Evolutionary conservation across 2,329 filamentous ascomycete species (phyloP), one percentile per base, ranked within the genome.

Genomic region (Talaromyces sp.): DNA sequence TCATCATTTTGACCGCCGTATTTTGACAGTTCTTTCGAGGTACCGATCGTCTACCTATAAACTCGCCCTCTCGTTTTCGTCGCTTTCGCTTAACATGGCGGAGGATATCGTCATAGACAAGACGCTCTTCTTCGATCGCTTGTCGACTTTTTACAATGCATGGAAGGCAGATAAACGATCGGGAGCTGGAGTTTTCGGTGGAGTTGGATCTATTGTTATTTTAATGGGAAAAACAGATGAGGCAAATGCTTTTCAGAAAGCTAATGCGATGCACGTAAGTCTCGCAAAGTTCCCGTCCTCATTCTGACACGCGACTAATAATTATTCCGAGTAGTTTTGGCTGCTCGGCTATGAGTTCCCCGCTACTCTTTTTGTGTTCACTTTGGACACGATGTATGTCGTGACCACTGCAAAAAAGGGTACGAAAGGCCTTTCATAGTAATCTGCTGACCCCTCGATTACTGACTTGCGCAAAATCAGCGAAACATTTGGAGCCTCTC

Each of bases 321-420:
- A 41, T 31, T 39, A 39, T 33, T 35, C 43, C 54, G 67, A 48
- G 70, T 67, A 97, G 93, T 96, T 98, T 80, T 99, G 96, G 96
- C 85, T 99, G 63, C 87, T 99, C 68, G 95, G 95, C 73, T 99
- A 99, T 83, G 95, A 99, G 78, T 99, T 99, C 75, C 95, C 95
- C 39, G 93, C 94, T 45, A 99, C 95, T 0, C 83, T 99, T 68
- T 92, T 99, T 83, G 85, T 99, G 61, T 88, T 99, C 77, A 98
- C 94, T 1, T 82, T 89, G 67, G 95, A 98, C 67, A 88, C 88
- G 56, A 84, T 98, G 72, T 96, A 95, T 80, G 90, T 98, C 66
- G 88, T 99, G 69, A 99, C 95, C 7, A 99, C 95, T 6, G 90
- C 92, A 66, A 99, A 99, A 82, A 99, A 99, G 87, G 94, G 93